Evolutionary conservation across 352 stramenopile genomes (phyloP).

Genomic region (Phytophthora cryptogea): DNA sequence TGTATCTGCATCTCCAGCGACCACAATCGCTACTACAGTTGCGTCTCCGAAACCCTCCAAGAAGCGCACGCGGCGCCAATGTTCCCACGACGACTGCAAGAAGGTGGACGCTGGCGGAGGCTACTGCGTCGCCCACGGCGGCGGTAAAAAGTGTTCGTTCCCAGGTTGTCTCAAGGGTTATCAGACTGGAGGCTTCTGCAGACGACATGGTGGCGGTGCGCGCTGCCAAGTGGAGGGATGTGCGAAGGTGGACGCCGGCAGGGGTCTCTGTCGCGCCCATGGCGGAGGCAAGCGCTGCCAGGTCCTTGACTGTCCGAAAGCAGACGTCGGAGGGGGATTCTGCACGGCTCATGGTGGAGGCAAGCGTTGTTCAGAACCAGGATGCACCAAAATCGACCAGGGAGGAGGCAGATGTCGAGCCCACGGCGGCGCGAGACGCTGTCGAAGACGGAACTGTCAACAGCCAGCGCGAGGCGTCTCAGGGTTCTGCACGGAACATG

Average conservation of each 20-base stretch:
- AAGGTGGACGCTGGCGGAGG: conserved; percentile 83
- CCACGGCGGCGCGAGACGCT: conserved; percentile 74
- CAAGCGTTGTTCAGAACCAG: conserved; percentile 63
- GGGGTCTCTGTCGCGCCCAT: conserved; percentile 72
- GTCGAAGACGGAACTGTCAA: conserved; percentile 50
- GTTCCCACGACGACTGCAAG: conserved; percentile 50
- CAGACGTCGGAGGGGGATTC: conserved; percentile 81
- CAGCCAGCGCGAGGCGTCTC: conserved; percentile 60
- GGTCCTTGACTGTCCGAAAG: conserved; percentile 55
- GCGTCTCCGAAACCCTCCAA: conserved; percentile 8
- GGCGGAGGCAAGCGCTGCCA: conserved; percentile 79
- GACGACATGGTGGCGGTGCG: conserved; percentile 74
- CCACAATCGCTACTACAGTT: not conserved
- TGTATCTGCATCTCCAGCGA: conserved; percentile 9
- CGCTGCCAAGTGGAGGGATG: conserved; percentile 75
- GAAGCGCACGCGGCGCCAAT: conserved; percentile 57
- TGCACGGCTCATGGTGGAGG: conserved; percentile 84
- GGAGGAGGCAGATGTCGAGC: conserved; percentile 80
- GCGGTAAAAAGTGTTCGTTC: conserved; percentile 81
- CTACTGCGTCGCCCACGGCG: conserved; percentile 84
- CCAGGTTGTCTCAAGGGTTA: conserved; percentile 76
- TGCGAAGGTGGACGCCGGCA: conserved; percentile 79
- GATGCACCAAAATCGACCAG: conserved; percentile 84
- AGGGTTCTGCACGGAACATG: conserved; percentile 72
- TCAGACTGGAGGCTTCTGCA: conserved; percentile 79